Evolutionary conservation across 306 rosid species (phyloP).

Genomic region (Quercus berberidifolia): DNA sequence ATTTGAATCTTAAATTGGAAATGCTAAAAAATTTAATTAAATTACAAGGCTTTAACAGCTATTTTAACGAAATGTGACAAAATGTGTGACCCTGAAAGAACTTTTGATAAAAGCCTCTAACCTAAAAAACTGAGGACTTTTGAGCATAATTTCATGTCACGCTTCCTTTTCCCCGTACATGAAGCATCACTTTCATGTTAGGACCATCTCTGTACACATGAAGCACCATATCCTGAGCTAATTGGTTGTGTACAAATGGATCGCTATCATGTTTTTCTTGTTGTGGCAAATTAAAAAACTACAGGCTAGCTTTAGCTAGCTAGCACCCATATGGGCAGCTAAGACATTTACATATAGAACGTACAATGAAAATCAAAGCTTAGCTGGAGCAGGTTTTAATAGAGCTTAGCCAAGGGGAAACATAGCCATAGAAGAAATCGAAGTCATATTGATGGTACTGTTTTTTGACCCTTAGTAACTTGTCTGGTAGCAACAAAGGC

Average conservation of each 20-base stretch:
- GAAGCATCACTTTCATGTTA: not conserved
- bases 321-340: constrained; percentile 1
- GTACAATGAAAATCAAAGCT: constrained; percentile 42
- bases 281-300: not conserved
- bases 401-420: constrained; percentile 43
- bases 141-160: too few species aligned
- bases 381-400: constrained; percentile 41
- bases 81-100: too few species aligned
- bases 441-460: constrained; percentile 19
- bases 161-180: too few species aligned
- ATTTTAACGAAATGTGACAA: too few species aligned
- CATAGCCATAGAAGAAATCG: constrained; percentile 17
- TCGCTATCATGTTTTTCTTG: not conserved
- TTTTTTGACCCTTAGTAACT: constrained; percentile 37
- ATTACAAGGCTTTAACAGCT: too few species aligned
- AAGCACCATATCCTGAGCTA: not conserved
- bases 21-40: too few species aligned
- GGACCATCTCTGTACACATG: not conserved
- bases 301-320: constrained; percentile 2
- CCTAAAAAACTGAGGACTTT: too few species aligned
- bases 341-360: constrained; percentile 37
- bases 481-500: constrained; percentile 36
- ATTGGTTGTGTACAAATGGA: not conserved
- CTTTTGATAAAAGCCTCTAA: too few species aligned
- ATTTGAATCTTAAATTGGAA: too few species aligned